These are phyloP conservation scores for Acephala macrosclerotiorum DNA, from an alignment of 2,329 filamentous ascomycete species.

Conservation along the genomic window DNA sequence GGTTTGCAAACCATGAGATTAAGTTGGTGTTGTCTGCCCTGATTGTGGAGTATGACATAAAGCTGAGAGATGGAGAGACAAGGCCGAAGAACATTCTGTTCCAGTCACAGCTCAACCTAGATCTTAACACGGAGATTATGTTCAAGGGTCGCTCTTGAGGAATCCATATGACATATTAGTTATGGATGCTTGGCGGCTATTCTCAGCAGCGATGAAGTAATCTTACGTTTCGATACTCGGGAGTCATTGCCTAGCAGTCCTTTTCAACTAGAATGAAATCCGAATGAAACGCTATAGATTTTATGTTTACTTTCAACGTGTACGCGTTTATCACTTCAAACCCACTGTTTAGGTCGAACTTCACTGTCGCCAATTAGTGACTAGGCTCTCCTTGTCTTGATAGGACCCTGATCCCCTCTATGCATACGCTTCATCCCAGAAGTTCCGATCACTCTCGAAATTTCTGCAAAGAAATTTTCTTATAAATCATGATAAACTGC, in stretches of 20 bases:
- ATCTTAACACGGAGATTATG: slow-evolving; percentile 19
- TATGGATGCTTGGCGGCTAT: too few species aligned
- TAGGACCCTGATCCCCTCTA: not conserved
- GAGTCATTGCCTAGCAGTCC: not conserved
- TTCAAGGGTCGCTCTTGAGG: slow-evolving; percentile 18
- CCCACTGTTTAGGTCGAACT: not conserved
- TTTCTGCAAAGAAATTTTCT: not conserved
- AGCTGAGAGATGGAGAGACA: slow-evolving; percentile 18
- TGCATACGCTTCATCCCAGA: not conserved
- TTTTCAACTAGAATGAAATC: not conserved
- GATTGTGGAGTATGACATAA: slow-evolving; percentile 23
- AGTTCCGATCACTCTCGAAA: not conserved
- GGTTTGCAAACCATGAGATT: slow-evolving; percentile 26
- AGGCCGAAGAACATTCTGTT: slow-evolving; percentile 21
- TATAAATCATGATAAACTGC: not conserved
- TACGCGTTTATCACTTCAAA: not conserved
- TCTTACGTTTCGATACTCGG: not conserved
- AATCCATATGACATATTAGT: too few species aligned
- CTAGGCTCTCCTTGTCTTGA: not conserved
- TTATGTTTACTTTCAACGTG: not conserved
- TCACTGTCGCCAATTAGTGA: not conserved
- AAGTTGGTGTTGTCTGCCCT: slow-evolving; percentile 20
- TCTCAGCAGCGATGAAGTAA: not conserved
- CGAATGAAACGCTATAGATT: not conserved
- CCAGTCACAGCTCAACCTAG: slow-evolving; percentile 5